Percentiles rank a stretch among this genome's conserved stretches.
These are phyloP conservation scores for Pterocarpus macrocarpus DNA, from an alignment of 306 rosid species.

Conservation along the genomic window DNA sequence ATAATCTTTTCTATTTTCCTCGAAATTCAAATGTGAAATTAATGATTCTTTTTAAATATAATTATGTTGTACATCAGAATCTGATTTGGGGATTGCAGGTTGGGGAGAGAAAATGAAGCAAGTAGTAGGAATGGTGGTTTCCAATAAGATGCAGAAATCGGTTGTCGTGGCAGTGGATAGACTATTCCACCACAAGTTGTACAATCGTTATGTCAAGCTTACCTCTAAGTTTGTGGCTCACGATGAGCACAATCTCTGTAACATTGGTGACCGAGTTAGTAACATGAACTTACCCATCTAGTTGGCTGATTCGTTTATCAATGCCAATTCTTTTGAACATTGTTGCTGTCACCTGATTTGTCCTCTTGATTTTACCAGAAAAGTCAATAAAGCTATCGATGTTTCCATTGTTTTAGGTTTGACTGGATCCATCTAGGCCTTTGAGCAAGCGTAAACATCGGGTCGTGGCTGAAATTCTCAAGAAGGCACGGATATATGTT, in stretches of 20 bases:
- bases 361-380: neutral
- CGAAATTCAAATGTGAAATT: conserved; percentile 1
- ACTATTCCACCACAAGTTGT: conserved; percentile 69
- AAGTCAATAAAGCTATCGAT: neutral
- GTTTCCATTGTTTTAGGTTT: conserved; percentile 52
- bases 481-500: conserved; percentile 67
- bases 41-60: neutral
- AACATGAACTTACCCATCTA: neutral
- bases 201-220: conserved; percentile 80
- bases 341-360: neutral
- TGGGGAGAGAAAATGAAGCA: conserved; percentile 68
- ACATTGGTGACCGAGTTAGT: conserved; percentile 73
- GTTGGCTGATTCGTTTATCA: neutral
- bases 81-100: conserved; percentile 41
- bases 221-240: conserved; percentile 92
- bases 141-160: conserved; percentile 97
- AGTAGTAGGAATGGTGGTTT: conserved; percentile 86
- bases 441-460: conserved; percentile 60
- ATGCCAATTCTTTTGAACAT: neutral
- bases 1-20: neutral
- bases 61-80: neutral
- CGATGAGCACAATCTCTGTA: conserved; percentile 65
- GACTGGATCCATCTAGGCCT: conserved; percentile 70
- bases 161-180: conserved; percentile 94
- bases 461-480: conserved; percentile 74